Base-by-base conservation (phyloP, 345 rosid species). In the Brassica rapa region DNA sequence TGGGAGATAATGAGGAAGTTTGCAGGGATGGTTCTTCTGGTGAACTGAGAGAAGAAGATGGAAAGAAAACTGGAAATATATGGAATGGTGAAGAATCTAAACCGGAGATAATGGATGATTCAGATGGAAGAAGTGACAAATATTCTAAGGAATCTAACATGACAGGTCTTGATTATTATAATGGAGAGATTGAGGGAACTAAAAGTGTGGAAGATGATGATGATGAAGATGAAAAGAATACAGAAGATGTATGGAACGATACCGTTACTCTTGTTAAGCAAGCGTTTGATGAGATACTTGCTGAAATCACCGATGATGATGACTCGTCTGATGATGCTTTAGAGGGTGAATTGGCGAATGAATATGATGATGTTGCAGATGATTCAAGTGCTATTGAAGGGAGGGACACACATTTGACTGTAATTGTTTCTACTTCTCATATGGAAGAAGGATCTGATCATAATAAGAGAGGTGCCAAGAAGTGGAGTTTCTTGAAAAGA, bases 401-500 rank as follows among this genome's bases (percentile, higher is more conserved):
- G 61, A 84, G 37, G 39, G 83, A 67, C 71, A 87, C 59, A 77
- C 73, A 78, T 75, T 78, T 73, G 74, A 51, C 83, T 62, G 82
- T 74, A 10, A 74, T 74, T 69, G 39, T 27, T 62, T 74, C 82
- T 25, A 55, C 75, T 68, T 62, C 70, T 75, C 82, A 70, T 23
- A 77, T 15, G 43, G 24, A 39, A 41, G 55, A 74, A 63, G 63
- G 32, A 8, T 30, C 84, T 53, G 79, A 59, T 41, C 82, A 82
- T 15, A 30, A 84, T 15, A 32, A 23, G 80, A 72, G 85, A 85
- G 82, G 76, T 61, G 84, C 91, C 9, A 89, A 78, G 80, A 86
- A 83, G 30, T 91, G 99, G 99, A 89, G 90, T 84, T 89, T 83
- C 74, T 80, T 95, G 84, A 95, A 87, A 80, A 93, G 87, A 8